These are phyloP conservation scores for Colletotrichum sp. DNA, from an alignment of 2,329 filamentous ascomycete genomes.

Conservation along the genomic window DNA sequence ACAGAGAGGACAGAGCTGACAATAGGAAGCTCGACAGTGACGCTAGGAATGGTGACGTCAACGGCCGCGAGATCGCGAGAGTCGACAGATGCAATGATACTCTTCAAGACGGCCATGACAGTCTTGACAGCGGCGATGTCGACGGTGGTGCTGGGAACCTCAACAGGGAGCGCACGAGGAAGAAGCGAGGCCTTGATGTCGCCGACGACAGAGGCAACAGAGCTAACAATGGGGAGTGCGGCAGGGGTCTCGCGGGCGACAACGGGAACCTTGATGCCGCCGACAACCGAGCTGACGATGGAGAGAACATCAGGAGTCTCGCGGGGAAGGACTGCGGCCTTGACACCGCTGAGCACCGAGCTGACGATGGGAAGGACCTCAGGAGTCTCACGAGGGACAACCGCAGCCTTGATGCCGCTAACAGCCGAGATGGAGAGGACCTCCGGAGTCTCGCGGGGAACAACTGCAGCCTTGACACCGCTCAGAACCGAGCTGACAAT, in stretches of 20 bases:
- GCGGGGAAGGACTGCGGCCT: background rate
- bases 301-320: background rate
- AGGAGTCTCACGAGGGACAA: background rate
- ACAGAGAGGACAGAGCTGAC: background rate
- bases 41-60: background rate
- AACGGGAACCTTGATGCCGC: background rate
- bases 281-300: background rate
- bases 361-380: background rate
- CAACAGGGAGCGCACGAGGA: background rate
- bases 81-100: background rate
- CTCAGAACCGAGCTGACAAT: background rate
- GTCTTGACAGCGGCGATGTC: background rate
- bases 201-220: background rate
- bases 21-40: background rate
- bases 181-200: background rate
- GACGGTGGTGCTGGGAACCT: background rate
- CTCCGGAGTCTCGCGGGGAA: too few species aligned
- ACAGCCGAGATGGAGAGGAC: background rate
- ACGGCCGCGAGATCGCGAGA: background rate
- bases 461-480: background rate
- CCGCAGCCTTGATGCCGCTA: background rate
- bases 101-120: background rate
- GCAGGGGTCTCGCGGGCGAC: background rate
- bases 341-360: background rate
- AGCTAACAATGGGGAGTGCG: background rate